Evolutionary conservation across 345 rosid genomes (phyloP).

Genomic region (Abelmoschus esculentus): DNA sequence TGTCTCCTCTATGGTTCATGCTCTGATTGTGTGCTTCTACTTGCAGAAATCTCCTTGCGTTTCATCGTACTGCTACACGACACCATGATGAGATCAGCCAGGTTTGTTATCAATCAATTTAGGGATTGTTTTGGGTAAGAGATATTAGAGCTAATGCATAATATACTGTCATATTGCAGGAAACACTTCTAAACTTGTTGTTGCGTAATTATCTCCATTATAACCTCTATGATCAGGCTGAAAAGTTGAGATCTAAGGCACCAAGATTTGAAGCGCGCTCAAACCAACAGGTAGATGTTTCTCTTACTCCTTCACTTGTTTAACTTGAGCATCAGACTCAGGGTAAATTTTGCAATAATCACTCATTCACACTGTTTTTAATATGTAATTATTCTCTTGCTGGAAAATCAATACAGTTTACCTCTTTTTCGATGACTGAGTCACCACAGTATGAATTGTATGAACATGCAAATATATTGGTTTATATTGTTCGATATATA

Average conservation of each 20-base stretch:
- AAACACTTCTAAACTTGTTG: not conserved
- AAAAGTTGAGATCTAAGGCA: not conserved
- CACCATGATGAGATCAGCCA: not conserved
- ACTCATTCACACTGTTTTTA: not conserved
- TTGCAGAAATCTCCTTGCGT: not conserved
- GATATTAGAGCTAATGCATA: not conserved
- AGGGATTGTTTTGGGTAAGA: not conserved
- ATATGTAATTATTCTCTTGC: not conserved
- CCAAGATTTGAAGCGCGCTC: not conserved
- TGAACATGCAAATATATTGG: not conserved
- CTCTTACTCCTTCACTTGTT: not conserved
- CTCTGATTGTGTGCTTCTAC: not conserved
- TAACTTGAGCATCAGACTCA: not conserved
- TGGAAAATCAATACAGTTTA: not conserved
- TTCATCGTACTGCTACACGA: not conserved
- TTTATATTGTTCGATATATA: not conserved
- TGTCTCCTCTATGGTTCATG: not conserved
- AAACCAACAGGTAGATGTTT: not conserved
- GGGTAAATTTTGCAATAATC: not conserved
- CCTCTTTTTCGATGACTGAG: not conserved
- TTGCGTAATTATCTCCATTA: not conserved
- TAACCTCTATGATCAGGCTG: not conserved
- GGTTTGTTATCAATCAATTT: not conserved
- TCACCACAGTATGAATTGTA: not conserved
- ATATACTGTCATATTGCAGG: not conserved